These are phyloP conservation scores for Infundibulicybe gibba DNA, from an alignment of 768 basidiomycete genomes.

Conservation along the genomic window DNA sequence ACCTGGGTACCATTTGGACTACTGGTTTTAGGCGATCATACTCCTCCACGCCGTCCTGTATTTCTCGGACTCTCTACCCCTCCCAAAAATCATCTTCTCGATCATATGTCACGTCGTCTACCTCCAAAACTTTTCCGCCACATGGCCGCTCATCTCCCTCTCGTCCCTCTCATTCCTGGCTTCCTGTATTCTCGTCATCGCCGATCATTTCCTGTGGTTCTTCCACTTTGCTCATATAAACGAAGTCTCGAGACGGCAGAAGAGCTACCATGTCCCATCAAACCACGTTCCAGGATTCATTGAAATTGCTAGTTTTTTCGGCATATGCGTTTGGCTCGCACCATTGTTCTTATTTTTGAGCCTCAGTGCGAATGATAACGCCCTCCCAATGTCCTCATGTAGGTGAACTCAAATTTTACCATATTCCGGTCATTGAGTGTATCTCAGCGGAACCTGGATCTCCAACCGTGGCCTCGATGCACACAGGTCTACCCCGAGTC, in stretches of 20 bases:
- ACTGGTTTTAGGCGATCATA: constrained; percentile 64
- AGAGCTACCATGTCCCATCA: constrained; percentile 39
- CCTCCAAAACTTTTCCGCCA: constrained; percentile 84
- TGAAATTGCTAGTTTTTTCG: constrained; percentile 83
- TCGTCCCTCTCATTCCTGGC: constrained; percentile 80
- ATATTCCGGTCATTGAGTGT: background rate
- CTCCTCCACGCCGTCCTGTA: constrained; percentile 73
- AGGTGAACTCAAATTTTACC: constrained; percentile 8
- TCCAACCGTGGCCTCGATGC: constrained; percentile 26
- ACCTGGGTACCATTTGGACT: constrained; percentile 4
- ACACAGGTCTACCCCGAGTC: constrained; percentile 29
- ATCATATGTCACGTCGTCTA: constrained; percentile 84
- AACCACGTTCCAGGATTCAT: constrained; percentile 47
- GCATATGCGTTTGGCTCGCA: constrained; percentile 80
- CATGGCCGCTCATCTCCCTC: constrained; percentile 93
- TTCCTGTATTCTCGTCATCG: constrained; percentile 81
- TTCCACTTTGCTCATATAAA: constrained; percentile 82
- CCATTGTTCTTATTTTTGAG: constrained; percentile 95
- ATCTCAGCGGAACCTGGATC: constrained; percentile 34
- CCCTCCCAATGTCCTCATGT: constrained; percentile 74
- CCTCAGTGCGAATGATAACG: constrained; percentile 95
- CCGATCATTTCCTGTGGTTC: constrained; percentile 96
- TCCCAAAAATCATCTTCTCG: constrained; percentile 73
- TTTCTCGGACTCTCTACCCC: constrained; percentile 78
- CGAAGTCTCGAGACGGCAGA: constrained; percentile 55